These are phyloP conservation scores for Candida ficus DNA, from an alignment of 805 yeast genomes.

Conservation along the genomic window DNA sequence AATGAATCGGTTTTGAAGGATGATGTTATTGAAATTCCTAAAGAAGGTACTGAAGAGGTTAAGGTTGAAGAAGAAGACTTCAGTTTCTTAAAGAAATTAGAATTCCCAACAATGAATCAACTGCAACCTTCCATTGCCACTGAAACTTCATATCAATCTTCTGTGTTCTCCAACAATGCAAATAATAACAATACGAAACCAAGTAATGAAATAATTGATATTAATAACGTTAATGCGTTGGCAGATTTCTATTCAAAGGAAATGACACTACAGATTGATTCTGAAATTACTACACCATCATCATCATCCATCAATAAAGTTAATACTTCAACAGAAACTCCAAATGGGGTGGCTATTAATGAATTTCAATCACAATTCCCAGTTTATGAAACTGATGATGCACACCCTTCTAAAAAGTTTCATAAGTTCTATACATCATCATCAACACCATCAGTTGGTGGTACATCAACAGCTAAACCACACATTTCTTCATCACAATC, in stretches of 20 bases:
- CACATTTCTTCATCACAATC: conserved; percentile 1
- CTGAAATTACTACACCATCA: conserved; percentile 10
- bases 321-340: neutral
- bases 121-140: conserved; percentile 5
- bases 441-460: too few relatives aligned
- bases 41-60: neutral
- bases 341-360: neutral
- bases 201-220: neutral
- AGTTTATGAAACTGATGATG: neutral
- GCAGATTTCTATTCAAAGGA: conserved; percentile 20
- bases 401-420: conserved; percentile 12
- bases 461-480: too few relatives aligned
- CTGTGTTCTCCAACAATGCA: conserved; percentile 15
- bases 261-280: conserved; percentile 14
- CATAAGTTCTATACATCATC: conserved; percentile 19
- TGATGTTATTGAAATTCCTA: neutral
- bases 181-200: conserved; percentile 4
- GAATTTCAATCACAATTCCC: conserved; percentile 8
- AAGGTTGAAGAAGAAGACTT: conserved; percentile 4
- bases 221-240: neutral
- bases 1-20: conserved; percentile 7
- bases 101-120: conserved; percentile 9
- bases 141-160: conserved; percentile 15
- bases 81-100: conserved; percentile 10
- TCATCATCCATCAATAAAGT: neutral